Evolutionary conservation across 2,329 filamentous ascomycete species (phyloP), one percentile per base, ranked within the genome.

Genomic region (Penicillium olsonii): DNA sequence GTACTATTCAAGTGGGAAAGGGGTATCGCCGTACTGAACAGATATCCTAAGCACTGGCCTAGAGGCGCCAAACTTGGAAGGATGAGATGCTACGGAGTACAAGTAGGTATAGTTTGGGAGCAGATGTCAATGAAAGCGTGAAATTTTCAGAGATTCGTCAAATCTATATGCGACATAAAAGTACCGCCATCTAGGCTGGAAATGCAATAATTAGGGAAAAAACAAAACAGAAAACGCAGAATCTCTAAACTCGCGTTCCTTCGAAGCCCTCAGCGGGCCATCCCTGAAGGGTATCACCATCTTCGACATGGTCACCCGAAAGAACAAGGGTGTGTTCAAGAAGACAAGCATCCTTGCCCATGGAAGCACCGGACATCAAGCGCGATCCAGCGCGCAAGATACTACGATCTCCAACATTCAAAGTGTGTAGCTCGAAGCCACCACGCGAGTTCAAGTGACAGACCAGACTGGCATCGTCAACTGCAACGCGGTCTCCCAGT

Each of bases 301-400:
- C 72, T 41, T 78, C 78, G 0, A 82, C 79, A 34, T 79, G 68
- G 60, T 84, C 80, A 4, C 80, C 81, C 2, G 76, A 75, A 73
- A 84, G 78, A 35, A 84, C 71, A 4, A 83, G 69, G 0, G 80
- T 83, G 54, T 84, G 81, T 66, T 84, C 80, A 29, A 84, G 61
- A 29, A 84, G 64, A 55, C 78, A 79, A 17, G 75, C 74, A 56
- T 81, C 79, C 2, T 73, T 66, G 47, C 74, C 75, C 79, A 83
- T 82, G 17, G 61, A 71, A 4, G 79, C 79, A 10, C 80, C 80
- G 33, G 74, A 78, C 42, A 84, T 68, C 45, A 84, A 62, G 26
- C 80, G 68, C 37, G 75, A 79, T 2, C 79, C 79, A 2, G 74
- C 75, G 8, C 80, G 68, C 54, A 83, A 57, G 8, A 83, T 79